These are phyloP conservation scores for Penicillium hordei DNA, from an alignment of 2,329 filamentous ascomycete species.

Conservation along the genomic window DNA sequence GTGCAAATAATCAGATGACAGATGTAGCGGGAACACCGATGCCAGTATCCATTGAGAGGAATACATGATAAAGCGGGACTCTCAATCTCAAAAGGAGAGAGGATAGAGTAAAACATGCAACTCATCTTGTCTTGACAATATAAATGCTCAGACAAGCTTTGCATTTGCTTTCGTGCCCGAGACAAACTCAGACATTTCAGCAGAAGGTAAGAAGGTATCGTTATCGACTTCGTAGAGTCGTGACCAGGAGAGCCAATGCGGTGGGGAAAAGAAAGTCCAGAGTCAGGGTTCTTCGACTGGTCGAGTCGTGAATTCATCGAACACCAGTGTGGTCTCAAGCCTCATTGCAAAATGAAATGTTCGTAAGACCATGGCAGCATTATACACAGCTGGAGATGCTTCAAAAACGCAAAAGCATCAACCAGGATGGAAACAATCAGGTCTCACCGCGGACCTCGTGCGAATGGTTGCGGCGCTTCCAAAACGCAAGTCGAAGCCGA, in stretches of 20 bases:
- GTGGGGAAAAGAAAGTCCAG: not conserved
- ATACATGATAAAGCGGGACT: slow-evolving; percentile 2
- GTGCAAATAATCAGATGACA: slow-evolving; percentile 12
- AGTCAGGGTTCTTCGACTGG: slow-evolving; percentile 15
- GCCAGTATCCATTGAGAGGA: slow-evolving; percentile 6
- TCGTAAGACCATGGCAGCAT: slow-evolving; percentile 28
- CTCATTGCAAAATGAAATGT: slow-evolving; percentile 28
- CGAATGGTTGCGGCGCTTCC: slow-evolving; percentile 39
- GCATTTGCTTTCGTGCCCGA: slow-evolving; percentile 5
- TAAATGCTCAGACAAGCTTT: slow-evolving; percentile 1
- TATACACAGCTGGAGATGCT: slow-evolving; percentile 17
- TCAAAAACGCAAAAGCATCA: slow-evolving; percentile 7
- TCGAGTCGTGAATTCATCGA: slow-evolving; percentile 34
- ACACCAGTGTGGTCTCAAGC: slow-evolving; percentile 27
- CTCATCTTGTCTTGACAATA: not conserved
- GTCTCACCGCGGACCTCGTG: slow-evolving; percentile 36
- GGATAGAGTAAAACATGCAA: slow-evolving; percentile 6
- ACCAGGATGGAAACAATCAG: slow-evolving; percentile 20
- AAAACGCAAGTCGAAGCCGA: slow-evolving; percentile 44
- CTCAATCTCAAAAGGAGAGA: slow-evolving; percentile 8
- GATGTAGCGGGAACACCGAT: not conserved
- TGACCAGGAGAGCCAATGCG: slow-evolving; percentile 12
- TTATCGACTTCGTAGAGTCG: slow-evolving; percentile 20
- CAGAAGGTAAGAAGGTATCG: slow-evolving; percentile 1
- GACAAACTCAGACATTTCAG: not conserved